Base-by-base conservation (phyloP, 257 asterid species). In the Gentiana dahurica region DNA sequence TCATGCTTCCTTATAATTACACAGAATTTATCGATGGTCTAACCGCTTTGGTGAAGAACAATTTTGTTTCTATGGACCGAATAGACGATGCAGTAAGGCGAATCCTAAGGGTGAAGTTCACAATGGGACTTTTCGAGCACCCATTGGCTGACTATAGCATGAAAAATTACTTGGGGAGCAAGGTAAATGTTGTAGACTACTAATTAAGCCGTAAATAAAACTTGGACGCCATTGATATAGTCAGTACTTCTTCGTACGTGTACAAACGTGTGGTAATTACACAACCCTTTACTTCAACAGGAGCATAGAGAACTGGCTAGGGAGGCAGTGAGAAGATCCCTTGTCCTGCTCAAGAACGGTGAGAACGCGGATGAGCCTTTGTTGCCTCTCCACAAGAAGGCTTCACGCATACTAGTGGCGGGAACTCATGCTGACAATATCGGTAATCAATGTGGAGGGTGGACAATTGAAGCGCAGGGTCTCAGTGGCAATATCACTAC, bases 51-150 rank as follows among this genome's bases (percentile, higher is more conserved):
- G 89, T 83, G 65, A 74, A 81, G 15, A 60, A 65, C 13, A 78
- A 78, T 0, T 66, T 76, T 59, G 50, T 85, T 38, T 64, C 79
- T 34, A 74, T 82, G 64, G 66, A 68, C 64, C 82, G 92, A 60
- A 85, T 82, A 49, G 76, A 85, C 4, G 95, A 85, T 69, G 92
- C 95, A 13, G 95, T 85, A 55, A 9, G 34, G 9, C 76, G 95
- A 69, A 86, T 86, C 60, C 53, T 80, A 38, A 61, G 87, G 60
- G 89, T 86, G 48, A 86, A 86, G 57, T 86, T 83, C 76, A 53
- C 67, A 24, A 78, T 86, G 79, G 93, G 93, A 3, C 72, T 82
- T 3, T 86, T 86, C 46, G 95, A 86, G 68, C 71, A 76, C 62
- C 95, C 95, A 1, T 48, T 76, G 68, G 78, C 85, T 5, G 87